Conservation (phyloP, 306 rosid genomes). For the Begonia loranthoides region DNA sequence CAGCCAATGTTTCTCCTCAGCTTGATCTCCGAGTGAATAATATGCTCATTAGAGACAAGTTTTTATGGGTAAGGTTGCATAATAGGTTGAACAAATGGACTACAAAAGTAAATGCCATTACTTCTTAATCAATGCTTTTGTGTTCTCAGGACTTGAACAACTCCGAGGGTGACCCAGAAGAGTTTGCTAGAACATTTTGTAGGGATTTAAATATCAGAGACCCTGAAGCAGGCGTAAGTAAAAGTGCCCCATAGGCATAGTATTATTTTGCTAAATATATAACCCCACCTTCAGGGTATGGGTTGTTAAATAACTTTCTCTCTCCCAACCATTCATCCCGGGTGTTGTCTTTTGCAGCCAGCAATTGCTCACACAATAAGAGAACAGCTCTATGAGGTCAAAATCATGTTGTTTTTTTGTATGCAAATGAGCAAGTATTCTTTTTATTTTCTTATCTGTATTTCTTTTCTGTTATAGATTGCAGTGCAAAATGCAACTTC, state of each 20-base stretch:
- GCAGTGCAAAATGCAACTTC: constrained; percentile 83
- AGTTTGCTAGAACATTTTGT: constrained; percentile 75
- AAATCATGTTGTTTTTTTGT: constrained; percentile 2
- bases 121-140: not conserved
- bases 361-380: constrained; percentile 82
- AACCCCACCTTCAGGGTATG: not conserved
- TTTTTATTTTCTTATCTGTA: not conserved
- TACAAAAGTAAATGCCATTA: too few species aligned
- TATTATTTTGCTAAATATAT: too few species aligned
- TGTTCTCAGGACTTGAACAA: constrained; percentile 76
- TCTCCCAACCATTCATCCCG: too few species aligned
- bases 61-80: constrained; percentile 69
- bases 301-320: not conserved
- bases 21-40: constrained; percentile 91
- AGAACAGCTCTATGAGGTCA: constrained; percentile 82
- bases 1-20: constrained; percentile 18
- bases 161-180: constrained; percentile 94
- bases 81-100: too few species aligned
- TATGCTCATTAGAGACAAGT: constrained; percentile 78
- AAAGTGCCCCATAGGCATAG: not conserved
- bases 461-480: constrained; percentile 32
- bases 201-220: constrained; percentile 75
- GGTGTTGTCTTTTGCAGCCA: constrained; percentile 43
- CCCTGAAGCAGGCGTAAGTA: constrained; percentile 93
- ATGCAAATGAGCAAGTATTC: not conserved